Base-by-base conservation (phyloP, 2,329 filamentous ascomycete genomes). In the Colletotrichum shisoi region DNA sequence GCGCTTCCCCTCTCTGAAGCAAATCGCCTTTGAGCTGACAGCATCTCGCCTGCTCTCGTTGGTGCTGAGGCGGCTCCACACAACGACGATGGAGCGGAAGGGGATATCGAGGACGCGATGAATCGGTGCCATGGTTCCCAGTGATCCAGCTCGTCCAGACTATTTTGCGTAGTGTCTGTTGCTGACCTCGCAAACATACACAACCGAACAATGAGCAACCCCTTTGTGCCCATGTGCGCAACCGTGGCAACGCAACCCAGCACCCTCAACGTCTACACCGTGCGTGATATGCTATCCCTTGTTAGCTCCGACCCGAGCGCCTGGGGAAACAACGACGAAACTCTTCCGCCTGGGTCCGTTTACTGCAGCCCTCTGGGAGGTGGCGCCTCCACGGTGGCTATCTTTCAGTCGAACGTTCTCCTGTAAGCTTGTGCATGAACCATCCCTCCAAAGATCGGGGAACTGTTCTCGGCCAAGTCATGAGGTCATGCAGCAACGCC, bases 251-350 rank as follows among this genome's bases (percentile, higher is more conserved):
- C 31, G 31, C 7, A 9, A 34, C 31, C 31, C 31, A n/a, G n/a
- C n/a, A 34, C 31, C 8, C 31, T 34, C 31, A 9, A 34, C 31
- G 31, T 48, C 24, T 19, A 8, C 42, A 15, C 19, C n/a, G 49
- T 61, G 57, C 17, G 60, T 58, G 40, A 17, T 62, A 31, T 52
- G 60, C 27, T 40, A 54, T 53, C 53, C 21, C 45, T 49, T 34
- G 11, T 24, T 42, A 52, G 13, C 49, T 46, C 52, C 46, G 34
- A 67, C 45, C 62, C 44, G 57, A 57, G 66, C 66, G 56, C 51
- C 42, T 67, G 57, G 31, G 52, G 49, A 67, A 62, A 68, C 61
- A 56, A 54, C 24, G 37, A 57, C 57, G 57, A 66, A 61, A 66
- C 56, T 44, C 46, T 46, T 19, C 51, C 24, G 56, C 27, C 57